phyloP scores from a whole-genome alignment of 2,329 filamentous ascomycete genomes.

The Rutstroemia sp. region DNA sequence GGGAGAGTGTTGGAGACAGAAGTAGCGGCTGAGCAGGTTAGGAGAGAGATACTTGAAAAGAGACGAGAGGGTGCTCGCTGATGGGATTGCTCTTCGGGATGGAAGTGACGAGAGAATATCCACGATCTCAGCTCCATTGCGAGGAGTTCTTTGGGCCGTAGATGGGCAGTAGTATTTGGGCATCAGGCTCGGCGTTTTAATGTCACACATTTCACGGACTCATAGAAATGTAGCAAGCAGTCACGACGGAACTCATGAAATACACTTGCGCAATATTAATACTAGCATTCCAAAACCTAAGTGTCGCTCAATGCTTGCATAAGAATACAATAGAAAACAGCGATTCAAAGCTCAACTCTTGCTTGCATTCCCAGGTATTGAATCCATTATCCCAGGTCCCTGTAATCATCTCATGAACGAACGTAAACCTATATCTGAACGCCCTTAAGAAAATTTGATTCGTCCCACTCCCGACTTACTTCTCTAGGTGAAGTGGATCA shows the following conservation, averaged over 20 bases:
- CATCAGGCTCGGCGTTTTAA: no score
- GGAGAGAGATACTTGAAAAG: constrained; percentile 57
- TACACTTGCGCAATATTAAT: background rate
- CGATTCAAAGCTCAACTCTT: constrained; percentile 9
- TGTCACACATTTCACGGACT: no score
- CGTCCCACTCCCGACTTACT: constrained; percentile 13
- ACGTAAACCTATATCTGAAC: constrained; percentile 26
- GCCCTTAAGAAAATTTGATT: constrained; percentile 18
- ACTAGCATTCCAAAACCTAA: constrained; percentile 3
- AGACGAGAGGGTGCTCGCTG: constrained; percentile 37
- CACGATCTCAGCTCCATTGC: no score
- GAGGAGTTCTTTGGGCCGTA: no score
- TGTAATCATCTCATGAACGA: constrained; percentile 23
- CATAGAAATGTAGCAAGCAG: no score
- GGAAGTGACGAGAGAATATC: background rate
- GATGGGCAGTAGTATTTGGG: background rate
- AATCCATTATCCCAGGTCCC: constrained; percentile 19
- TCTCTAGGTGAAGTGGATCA: constrained; percentile 50
- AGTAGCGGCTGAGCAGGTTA: constrained; percentile 68
- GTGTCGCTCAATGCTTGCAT: constrained; percentile 3
- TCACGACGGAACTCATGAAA: background rate
- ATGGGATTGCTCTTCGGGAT: background rate
- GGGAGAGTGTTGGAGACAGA: constrained; percentile 79
- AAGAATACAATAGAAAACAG: constrained; percentile 10
- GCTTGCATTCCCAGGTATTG: constrained; percentile 25